Evolutionary conservation across 805 yeast genomes (phyloP).

Genomic region (Saccharomycopsis lassenensis): DNA sequence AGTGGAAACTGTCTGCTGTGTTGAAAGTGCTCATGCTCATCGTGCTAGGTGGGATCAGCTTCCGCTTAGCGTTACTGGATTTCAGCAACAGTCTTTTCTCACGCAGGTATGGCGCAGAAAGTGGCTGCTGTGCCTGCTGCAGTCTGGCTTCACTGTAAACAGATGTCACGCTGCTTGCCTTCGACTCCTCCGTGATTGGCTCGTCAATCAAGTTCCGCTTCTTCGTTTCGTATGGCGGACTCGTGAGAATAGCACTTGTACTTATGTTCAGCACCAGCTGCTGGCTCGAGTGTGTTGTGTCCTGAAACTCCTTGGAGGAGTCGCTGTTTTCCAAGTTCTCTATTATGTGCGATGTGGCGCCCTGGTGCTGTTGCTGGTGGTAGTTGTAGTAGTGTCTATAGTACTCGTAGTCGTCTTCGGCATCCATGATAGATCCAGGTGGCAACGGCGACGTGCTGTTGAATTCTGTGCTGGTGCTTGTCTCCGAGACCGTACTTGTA

Average conservation of each 20-base stretch:
- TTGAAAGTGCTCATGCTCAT: slow-evolving; percentile 11
- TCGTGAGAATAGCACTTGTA: background rate
- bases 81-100: slow-evolving; percentile 2
- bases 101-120: background rate
- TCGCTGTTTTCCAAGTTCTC: slow-evolving; percentile 14
- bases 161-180: too few relatives aligned
- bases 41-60: slow-evolving; percentile 4
- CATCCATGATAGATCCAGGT: slow-evolving; percentile 14
- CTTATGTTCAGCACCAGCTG: background rate
- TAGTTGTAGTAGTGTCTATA: slow-evolving; percentile 17
- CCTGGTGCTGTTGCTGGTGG: slow-evolving; percentile 17
- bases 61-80: slow-evolving; percentile 1
- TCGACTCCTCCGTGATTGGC: slow-evolving; percentile 2
- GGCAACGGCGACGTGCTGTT: slow-evolving; percentile 13
- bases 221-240: background rate
- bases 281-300: background rate
- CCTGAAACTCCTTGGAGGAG: slow-evolving; percentile 6
- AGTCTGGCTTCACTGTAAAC: slow-evolving; percentile 1
- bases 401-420: slow-evolving; percentile 18
- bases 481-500: slow-evolving; percentile 11
- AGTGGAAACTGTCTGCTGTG: slow-evolving; percentile 15
- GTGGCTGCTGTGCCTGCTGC: background rate
- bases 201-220: slow-evolving; percentile 4
- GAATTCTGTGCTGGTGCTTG: slow-evolving; percentile 7
- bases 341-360: slow-evolving; percentile 13